Percentiles rank a stretch among this genome's conserved stretches.
phyloP scores from a whole-genome alignment of 2,329 filamentous ascomycete species.

The Penicillium sp. region DNA sequence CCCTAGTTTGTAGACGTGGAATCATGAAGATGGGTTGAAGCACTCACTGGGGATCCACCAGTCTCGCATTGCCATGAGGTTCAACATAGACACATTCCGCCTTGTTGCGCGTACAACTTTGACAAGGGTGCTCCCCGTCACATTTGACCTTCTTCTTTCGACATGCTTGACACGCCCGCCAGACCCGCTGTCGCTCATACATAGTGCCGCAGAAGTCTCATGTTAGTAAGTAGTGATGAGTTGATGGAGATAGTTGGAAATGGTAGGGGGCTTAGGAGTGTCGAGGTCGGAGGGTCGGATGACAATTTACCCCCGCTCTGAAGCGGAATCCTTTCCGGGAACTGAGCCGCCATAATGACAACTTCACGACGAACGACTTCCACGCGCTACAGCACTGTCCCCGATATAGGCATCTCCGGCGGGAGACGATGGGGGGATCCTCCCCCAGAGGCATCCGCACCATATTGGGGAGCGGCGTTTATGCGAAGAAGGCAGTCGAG shows the following conservation, averaged over 20 bases:
- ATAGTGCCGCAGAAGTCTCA: background rate
- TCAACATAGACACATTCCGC: conserved; percentile 24
- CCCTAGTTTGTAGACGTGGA: background rate
- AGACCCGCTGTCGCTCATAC: conserved; percentile 30
- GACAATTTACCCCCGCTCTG: background rate
- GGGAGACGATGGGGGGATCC: too few species aligned
- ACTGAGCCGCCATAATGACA: too few species aligned
- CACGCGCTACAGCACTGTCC: too few species aligned
- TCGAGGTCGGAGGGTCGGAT: background rate
- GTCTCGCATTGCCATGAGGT: background rate
- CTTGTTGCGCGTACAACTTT: conserved; percentile 22
- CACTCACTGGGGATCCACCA: background rate
- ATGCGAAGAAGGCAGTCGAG: too few species aligned
- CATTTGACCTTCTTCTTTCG: conserved; percentile 34
- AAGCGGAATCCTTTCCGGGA: background rate
- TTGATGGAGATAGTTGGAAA: background rate
- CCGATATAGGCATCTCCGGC: too few species aligned
- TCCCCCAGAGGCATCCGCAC: too few species aligned
- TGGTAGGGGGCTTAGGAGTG: background rate
- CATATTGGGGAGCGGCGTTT: too few species aligned
- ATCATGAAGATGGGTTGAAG: background rate
- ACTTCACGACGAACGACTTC: too few species aligned
- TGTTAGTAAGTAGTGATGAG: background rate
- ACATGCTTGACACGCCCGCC: conserved; percentile 33
- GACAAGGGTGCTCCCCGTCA: conserved; percentile 33